phyloP scores from a whole-genome alignment of 2,329 filamentous ascomycete species.

The Talaromyces islandicus region DNA sequence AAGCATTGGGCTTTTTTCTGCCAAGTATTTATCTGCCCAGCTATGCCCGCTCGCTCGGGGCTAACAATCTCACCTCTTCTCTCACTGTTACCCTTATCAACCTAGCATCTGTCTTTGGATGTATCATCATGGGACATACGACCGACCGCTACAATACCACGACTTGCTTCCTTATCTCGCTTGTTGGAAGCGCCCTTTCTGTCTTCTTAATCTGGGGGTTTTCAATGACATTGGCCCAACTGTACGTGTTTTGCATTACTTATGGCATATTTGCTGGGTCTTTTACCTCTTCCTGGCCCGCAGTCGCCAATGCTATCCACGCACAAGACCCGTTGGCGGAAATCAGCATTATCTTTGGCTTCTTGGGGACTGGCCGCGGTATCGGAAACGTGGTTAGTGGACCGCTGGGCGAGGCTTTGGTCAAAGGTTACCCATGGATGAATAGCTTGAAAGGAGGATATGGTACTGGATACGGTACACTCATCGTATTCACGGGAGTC shows the following conservation, averaged over 20 bases:
- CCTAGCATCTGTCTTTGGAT: constrained; percentile 24
- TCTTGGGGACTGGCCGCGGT: constrained; percentile 45
- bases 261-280: constrained; percentile 43
- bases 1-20: constrained; percentile 31
- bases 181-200: constrained; percentile 33
- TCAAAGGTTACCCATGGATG: constrained; percentile 15
- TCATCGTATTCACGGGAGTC: constrained; percentile 24
- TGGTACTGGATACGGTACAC: constrained; percentile 21
- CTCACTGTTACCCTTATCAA: constrained; percentile 24
- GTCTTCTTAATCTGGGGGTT: constrained; percentile 46
- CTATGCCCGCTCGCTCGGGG: constrained; percentile 21
- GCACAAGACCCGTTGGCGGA: constrained; percentile 33
- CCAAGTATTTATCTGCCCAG: constrained; percentile 29
- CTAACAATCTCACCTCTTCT: constrained; percentile 15
- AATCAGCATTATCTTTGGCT: constrained; percentile 44
- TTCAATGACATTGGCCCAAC: constrained; percentile 32
- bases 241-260: constrained; percentile 37
- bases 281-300: constrained; percentile 40
- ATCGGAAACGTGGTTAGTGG: constrained; percentile 48
- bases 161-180: constrained; percentile 37
- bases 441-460: constrained; percentile 18
- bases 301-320: constrained; percentile 39
- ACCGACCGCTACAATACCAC: constrained; percentile 39
- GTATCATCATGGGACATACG: constrained; percentile 36
- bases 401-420: constrained; percentile 44